Evolutionary conservation across 164 flowering plant species (phyloP), one percentile per base, ranked within the genome.

Genomic region (Liquidambar formosana): DNA sequence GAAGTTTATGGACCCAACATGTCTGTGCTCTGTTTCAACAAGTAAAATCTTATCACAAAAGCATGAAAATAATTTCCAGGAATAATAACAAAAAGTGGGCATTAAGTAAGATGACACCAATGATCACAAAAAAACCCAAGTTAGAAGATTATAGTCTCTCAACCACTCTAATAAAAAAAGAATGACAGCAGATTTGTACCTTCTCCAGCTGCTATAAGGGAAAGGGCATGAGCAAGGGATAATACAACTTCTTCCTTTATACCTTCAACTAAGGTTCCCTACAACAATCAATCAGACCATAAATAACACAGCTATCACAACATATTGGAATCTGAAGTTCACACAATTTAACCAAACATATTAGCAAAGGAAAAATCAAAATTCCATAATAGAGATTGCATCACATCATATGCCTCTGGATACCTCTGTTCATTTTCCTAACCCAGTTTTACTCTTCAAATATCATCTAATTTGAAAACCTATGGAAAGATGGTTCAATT

Each of bases 131-230:
- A n/a, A 62, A 54, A 63, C 16, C 49, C 15, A 8, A 10, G 43
- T 12, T 16, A 58, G 13, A 58, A 38, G n/a, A 27, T 27, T 22
- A 25, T 58, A 15, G 61, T 58, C 18, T n/a, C n/a, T 13, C n/a
- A 26, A 26, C 14, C 5, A 13, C 43, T 18, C 18, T 9, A 60
- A 45, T 28, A 54, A 27, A 43, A 27, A 25, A 21, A 72, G 10
- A 63, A 16, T 51, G 16, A 52, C 1, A 23, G 18, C 38, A 28
- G 27, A 67, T n/a, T 12, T 62, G 23, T 79, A 95, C 99, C 97
- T 93, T 91, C 99, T 74, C 99, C 99, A 68, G 99, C 92, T 59
- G 99, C 97, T 76, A 95, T 93, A 56, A 93, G 90, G 26, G 97
- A 95, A 49, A 95, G 84, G 18, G 96, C 99, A 81, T 93, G 99